Evolutionary conservation across 2,329 filamentous ascomycete genomes (phyloP), one percentile per base, ranked within the genome.

Genomic region (Clonostachys chloroleuca): DNA sequence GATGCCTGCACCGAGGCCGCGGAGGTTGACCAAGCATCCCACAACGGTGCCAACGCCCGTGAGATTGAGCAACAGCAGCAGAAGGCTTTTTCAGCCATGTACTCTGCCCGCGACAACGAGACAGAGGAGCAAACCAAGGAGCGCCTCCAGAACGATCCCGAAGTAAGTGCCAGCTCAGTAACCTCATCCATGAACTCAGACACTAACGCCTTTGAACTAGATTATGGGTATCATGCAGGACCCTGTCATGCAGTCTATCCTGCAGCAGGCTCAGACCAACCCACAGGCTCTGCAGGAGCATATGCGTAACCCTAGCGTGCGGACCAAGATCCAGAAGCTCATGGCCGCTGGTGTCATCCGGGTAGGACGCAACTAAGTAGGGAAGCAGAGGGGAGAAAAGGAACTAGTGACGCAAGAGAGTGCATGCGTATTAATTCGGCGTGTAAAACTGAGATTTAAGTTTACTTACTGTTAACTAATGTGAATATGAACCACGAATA

Each of bases 41-140:
- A 83, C 68, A 73, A 70, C 47, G 84, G 87, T 50, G 90, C 89
- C 63, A 94, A 96, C 64, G 77, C 86, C 1, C 83, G 90, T 39
- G 94, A 99, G 74, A 96, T 99, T 59, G 90, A 96, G 61, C 81
- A 89, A 65, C 90, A 96, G 71, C 88, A 92, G 67, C 87, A 95
- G 69, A 97, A 96, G 80, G 92, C 92, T 1, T 75, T 96, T 59
- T 75, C 86, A 35, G 87, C 90, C 56, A 95, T 97, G 81, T 97
- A 94, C 72, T 77, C 87, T 46, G 86, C 90, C 17, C 86, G 91
- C 24, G 92, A 95, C 62, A 94, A 94, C 56, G 94, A 99, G 81
- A 92, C 89, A 0, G 94, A 99, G 74, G 88, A 96, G 67, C 85
- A 99, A 80, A 96, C 94, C 2, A 85, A 90, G 66, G 90, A 95